Percentiles rank a stretch among this genome's conserved stretches.
These are phyloP conservation scores for Helianthus annuus DNA, from an alignment of 129 eudicot species.

Conservation along the genomic window DNA sequence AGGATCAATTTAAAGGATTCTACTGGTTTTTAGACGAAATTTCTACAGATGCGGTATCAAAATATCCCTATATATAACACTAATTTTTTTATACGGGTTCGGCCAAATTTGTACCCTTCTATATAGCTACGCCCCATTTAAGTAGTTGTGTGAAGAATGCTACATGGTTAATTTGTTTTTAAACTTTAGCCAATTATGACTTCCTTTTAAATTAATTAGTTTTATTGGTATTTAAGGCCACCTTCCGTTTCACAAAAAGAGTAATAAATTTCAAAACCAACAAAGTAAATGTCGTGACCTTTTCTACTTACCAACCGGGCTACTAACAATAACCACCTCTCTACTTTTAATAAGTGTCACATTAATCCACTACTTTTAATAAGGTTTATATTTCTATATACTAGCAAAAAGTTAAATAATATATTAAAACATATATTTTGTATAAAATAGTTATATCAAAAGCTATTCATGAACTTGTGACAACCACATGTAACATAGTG, in stretches of 20 bases:
- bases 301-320: background rate
- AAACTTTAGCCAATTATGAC: background rate
- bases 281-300: background rate
- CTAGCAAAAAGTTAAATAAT: background rate
- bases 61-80: too few relatives aligned
- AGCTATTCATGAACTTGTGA: background rate
- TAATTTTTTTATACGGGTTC: too few relatives aligned
- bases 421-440: background rate
- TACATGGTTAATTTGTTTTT: too few relatives aligned
- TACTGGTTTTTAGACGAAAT: too few relatives aligned
- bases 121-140: too few relatives aligned
- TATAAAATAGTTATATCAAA: background rate
- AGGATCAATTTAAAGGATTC: too few relatives aligned
- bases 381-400: background rate
- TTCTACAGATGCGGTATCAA: too few relatives aligned
- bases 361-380: background rate
- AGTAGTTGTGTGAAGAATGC: too few relatives aligned
- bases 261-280: background rate
- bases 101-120: too few relatives aligned
- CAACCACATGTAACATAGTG: background rate
- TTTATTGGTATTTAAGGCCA: background rate
- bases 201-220: background rate
- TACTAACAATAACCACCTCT: background rate
- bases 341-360: background rate
- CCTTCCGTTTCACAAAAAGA: background rate